phyloP scores from a whole-genome alignment of 345 rosid genomes.

The Eucalyptus tenuipes region DNA sequence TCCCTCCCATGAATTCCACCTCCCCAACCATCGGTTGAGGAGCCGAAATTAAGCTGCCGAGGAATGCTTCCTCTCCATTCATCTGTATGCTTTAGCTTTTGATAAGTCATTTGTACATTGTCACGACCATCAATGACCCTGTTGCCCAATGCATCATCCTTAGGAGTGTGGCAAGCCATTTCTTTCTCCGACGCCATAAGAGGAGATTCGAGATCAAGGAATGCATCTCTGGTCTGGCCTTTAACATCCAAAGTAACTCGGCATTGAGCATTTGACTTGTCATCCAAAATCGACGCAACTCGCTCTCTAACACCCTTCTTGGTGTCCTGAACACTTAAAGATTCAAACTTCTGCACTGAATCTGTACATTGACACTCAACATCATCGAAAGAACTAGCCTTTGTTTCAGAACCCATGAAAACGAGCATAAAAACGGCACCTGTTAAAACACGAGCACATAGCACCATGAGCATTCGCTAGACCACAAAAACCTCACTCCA shows the following conservation, averaged over 20 bases:
- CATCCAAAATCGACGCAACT: neutral
- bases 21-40: neutral
- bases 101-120: slow-evolving; percentile 23
- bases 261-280: neutral
- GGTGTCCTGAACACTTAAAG: neutral
- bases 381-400: neutral
- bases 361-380: neutral
- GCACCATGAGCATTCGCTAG: neutral
- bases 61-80: slow-evolving; percentile 23
- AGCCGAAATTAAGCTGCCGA: slow-evolving; percentile 22
- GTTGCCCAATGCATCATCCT: slow-evolving; percentile 30
- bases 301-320: neutral
- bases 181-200: neutral
- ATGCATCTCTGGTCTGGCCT: slow-evolving; percentile 26
- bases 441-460: neutral
- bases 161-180: slow-evolving; percentile 24
- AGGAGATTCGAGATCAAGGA: slow-evolving; percentile 13
- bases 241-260: slow-evolving; percentile 26
- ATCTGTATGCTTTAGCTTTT: slow-evolving; percentile 14
- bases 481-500: neutral
- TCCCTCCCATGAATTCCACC: neutral
- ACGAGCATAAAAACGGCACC: neutral
- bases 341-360: neutral
- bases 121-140: slow-evolving; percentile 41
- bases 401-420: neutral